Percentiles rank a stretch among this genome's conserved stretches.
Evolutionary conservation across 352 stramenopile genomes (phyloP).

Genomic region (Globisporangium barbulae): DNA sequence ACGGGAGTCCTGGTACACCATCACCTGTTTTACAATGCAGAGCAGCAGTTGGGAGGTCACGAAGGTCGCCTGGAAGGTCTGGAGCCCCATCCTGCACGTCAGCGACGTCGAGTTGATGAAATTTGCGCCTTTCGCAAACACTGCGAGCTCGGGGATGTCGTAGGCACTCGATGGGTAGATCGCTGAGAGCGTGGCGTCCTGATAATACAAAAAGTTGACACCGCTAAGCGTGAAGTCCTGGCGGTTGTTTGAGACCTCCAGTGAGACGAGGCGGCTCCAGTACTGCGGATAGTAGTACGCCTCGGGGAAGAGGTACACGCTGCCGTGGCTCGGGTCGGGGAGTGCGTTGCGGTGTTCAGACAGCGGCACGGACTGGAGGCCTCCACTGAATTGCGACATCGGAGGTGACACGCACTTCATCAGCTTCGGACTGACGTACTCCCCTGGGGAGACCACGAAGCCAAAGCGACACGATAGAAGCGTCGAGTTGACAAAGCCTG

Average conservation of each 20-base stretch:
- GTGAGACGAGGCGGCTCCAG: constrained; percentile 76
- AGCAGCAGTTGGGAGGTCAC: constrained; percentile 84
- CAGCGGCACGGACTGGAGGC: constrained; percentile 53
- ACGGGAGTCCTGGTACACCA: constrained; percentile 35
- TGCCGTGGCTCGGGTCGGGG: constrained; percentile 56
- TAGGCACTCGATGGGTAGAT: constrained; percentile 61
- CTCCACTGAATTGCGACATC: constrained; percentile 50
- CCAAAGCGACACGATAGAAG: constrained; percentile 89
- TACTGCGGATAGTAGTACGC: constrained; percentile 89
- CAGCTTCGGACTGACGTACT: constrained; percentile 73
- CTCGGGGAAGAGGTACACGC: constrained; percentile 74
- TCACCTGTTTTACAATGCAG: constrained; percentile 65
- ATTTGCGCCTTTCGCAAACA: constrained; percentile 71
- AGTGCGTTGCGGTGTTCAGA: constrained; percentile 68
- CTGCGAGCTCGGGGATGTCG: constrained; percentile 33
- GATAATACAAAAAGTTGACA: constrained; percentile 91
- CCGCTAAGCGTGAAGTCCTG: constrained; percentile 93
- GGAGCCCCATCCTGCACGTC: constrained; percentile 84
- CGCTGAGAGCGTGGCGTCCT: constrained; percentile 69
- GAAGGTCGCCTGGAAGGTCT: constrained; percentile 82
- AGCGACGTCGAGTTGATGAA: constrained; percentile 94
- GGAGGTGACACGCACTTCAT: constrained; percentile 84
- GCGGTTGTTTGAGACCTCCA: constrained; percentile 96
- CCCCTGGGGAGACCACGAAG: constrained; percentile 68
- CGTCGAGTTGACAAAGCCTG: constrained; percentile 87